phyloP scores from a whole-genome alignment of 345 rosid genomes.

The Leavenworthia alabamica region DNA sequence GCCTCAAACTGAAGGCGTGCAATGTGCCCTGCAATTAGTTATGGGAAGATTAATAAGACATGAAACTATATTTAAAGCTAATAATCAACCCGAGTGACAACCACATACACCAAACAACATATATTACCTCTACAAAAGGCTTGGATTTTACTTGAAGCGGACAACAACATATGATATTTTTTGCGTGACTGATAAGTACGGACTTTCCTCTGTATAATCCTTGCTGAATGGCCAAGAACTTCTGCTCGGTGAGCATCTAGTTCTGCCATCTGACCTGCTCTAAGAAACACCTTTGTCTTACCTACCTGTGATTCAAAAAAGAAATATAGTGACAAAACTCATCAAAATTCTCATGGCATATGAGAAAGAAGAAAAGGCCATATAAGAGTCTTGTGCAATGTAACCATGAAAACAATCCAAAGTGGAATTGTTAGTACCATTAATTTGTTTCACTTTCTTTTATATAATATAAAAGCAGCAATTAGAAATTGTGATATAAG shows the following conservation, averaged over 20 bases:
- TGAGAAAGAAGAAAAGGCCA: conserved; percentile 10
- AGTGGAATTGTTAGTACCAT: neutral
- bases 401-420: conserved; percentile 2
- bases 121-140: conserved; percentile 74
- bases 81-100: neutral
- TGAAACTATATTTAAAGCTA: neutral
- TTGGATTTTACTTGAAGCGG: conserved; percentile 56
- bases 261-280: conserved; percentile 99
- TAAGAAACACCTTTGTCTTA: conserved; percentile 83
- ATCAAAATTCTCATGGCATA: neutral
- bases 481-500: neutral
- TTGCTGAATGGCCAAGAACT: conserved; percentile 75
- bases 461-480: neutral
- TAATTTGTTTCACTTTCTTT: neutral
- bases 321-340: neutral
- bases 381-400: conserved; percentile 11
- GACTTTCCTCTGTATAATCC: conserved; percentile 69
- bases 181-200: conserved; percentile 50
- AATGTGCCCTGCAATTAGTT: conserved; percentile 48
- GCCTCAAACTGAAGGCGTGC: conserved; percentile 49
- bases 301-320: conserved; percentile 53
- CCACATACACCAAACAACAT: neutral
- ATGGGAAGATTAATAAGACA: conserved; percentile 7
- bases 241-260: conserved; percentile 68
- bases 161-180: conserved; percentile 45